phyloP scores from a whole-genome alignment of 345 rosid genomes.

The Gossypium mustelinum region DNA sequence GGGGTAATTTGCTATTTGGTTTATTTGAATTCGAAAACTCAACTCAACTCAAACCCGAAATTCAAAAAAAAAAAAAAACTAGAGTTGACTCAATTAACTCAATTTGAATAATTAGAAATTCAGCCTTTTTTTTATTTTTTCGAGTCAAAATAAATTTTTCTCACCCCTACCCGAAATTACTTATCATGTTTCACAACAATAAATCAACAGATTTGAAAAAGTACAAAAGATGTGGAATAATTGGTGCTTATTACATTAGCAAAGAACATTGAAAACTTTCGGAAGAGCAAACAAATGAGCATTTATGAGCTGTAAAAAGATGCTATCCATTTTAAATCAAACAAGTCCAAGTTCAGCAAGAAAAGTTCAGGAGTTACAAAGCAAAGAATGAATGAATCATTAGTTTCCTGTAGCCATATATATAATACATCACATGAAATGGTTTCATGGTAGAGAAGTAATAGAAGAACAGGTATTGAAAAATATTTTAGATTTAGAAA shows the following conservation, averaged over 20 bases:
- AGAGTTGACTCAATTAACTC: too few species aligned
- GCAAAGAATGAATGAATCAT: not conserved
- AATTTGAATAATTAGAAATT: too few species aligned
- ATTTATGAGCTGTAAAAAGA: not conserved
- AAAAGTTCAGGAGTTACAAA: not conserved
- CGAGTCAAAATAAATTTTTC: too few species aligned
- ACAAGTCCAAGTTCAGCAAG: not conserved
- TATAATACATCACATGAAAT: not conserved
- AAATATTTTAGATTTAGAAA: not conserved
- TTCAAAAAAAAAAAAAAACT: too few species aligned
- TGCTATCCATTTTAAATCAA: not conserved
- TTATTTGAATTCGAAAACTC: too few species aligned
- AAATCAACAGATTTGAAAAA: not conserved
- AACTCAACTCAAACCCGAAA: too few species aligned
- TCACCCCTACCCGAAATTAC: not conserved
- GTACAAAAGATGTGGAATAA: not conserved
- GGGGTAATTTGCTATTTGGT: too few species aligned
- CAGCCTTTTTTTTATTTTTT: too few species aligned
- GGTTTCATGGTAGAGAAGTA: not conserved
- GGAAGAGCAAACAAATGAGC: not conserved
- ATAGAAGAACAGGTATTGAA: not conserved
- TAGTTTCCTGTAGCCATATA: not conserved
- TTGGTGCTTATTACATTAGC: not conserved
- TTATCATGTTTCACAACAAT: not conserved
- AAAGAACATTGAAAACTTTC: not conserved